Base-by-base conservation (phyloP, 225 moss, liverwort and hornwort genomes). In the Sphagnum tenellum region DNA sequence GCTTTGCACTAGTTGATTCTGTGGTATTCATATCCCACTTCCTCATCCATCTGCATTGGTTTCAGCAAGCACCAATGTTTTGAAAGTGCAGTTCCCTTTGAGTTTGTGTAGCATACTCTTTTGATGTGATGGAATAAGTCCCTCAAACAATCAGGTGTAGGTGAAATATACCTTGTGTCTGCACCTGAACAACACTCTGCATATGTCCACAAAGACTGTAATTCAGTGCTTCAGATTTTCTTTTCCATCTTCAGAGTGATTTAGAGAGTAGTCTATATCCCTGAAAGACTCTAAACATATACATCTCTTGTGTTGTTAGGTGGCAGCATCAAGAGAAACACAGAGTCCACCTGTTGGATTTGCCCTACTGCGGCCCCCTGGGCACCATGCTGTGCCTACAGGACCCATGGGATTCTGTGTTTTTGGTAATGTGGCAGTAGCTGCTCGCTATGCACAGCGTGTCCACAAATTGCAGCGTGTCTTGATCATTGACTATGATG, bases 381-480 rank as follows among this genome's bases (percentile, higher is more conserved):
- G 96, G 50, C 96, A 92, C 73, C 96, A 96, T 77, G 96, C 96
- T 66, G 73, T 92, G 56, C 79, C 85, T 60, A 74, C 86, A 63
- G 81, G 87, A 62, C 96, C 96, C 8, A 92, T 96, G 96, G 96
- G 96, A 3, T 96, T 92, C 77, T 96, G 96, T 79, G 85, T 96
- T 11, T 96, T 96, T 74, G 89, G 92, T 45, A 96, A 96, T 68
- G 86, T 96, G 51, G 96, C 96, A 51, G 81, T 96, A 54, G 96
- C 90, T 75, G 96, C 96, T 61, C 88, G 87, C 60, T 90, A 96
- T 79, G 82, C 84, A 44, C 96, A 96, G 75, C 84, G 78, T 54
- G 88, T 79, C 57, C 94, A 94, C 70, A 85, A 82, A 46, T 76
- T 94, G 65, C 89, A 79, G 64, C 78, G 86, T 71, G 85, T 94